phyloP scores from a whole-genome alignment of 108 stramenopile species.

The Stephanodiscus triporus region DNA sequence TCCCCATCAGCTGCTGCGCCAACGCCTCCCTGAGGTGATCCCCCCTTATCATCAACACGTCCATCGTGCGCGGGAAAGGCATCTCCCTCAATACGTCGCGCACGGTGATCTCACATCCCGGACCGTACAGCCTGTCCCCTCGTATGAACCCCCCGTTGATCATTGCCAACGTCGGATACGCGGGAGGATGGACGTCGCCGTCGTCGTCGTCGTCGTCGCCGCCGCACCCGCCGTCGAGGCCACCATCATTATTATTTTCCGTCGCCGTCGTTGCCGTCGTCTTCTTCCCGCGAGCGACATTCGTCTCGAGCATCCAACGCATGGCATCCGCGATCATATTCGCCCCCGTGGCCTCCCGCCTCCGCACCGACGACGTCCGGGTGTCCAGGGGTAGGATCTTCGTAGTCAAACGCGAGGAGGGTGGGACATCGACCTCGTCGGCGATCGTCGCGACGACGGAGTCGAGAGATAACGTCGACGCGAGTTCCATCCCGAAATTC shows the following conservation, averaged over 20 bases:
- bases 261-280: too few species aligned
- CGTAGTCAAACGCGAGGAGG: too few species aligned
- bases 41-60: slow-evolving; percentile 34
- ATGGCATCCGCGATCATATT: slow-evolving; percentile 50
- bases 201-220: too few species aligned
- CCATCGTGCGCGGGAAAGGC: slow-evolving; percentile 41
- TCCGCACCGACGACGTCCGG: slow-evolving; percentile 47
- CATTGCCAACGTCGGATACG: slow-evolving; percentile 41
- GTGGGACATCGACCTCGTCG: background rate
- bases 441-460: slow-evolving; percentile 35
- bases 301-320: slow-evolving; percentile 35
- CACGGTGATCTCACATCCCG: slow-evolving; percentile 38
- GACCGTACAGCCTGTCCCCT: slow-evolving; percentile 42
- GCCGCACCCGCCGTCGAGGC: background rate
- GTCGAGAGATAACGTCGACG: slow-evolving; percentile 29
- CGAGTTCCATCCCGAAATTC: slow-evolving; percentile 33
- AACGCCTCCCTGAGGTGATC: slow-evolving; percentile 30
- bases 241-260: too few species aligned
- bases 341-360: slow-evolving; percentile 41
- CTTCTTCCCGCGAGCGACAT: background rate
- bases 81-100: slow-evolving; percentile 44
- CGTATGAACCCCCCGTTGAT: slow-evolving; percentile 55
- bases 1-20: slow-evolving; percentile 36
- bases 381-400: slow-evolving; percentile 36
- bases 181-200: too few species aligned